Base-by-base conservation (phyloP, 2,329 filamentous ascomycete species). In the Davidsoniella australis region DNA sequence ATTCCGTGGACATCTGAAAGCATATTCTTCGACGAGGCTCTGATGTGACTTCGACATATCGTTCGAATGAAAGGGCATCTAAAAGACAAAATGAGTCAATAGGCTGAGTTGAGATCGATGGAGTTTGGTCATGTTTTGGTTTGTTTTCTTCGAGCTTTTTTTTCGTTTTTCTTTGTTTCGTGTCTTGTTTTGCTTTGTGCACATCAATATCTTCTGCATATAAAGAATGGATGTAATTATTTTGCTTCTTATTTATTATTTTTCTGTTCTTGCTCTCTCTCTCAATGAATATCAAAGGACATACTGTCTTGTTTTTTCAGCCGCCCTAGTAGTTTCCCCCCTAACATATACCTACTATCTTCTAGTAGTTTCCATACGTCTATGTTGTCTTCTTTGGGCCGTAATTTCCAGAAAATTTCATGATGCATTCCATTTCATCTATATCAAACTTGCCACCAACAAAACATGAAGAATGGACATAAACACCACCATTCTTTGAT, bases 391-490 rank as follows among this genome's bases (percentile, higher is more conserved):
- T 39, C 20, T 18, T 12, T 40, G 23, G 4, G 17, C n/a, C 41
- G 29, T 33, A 46, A 24, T 41, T 48, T 12, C 17, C 45, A 29
- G 45, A 24, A 41, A 47, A n/a, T 16, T 46, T 33, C 24, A 52
- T 33, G 36, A 52, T 33, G n/a, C 50, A 20, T 23, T 24, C 18
- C 10, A 52, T 23, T 16, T 52, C 50, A 14, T 48, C 43, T 12
- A 47, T 38, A 18, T 41, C 41, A 44, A 52, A 52, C 33, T 47
- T 18, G 16, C 50, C 47, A 16, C 49, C 44, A 8, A 41, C 48
- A 37, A 55, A 41, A 40, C 54, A 55, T 26, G 54, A 55, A 14
- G 52, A 53, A 50, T 55, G 54, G 10, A 55, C 26, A 41, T 47
- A 50, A n/a, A 54, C 52, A 2, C 48, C 40, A 8, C 36, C 12